Conservation (phyloP, 2,329 filamentous ascomycete genomes). For the Claviceps monticola region DNA sequence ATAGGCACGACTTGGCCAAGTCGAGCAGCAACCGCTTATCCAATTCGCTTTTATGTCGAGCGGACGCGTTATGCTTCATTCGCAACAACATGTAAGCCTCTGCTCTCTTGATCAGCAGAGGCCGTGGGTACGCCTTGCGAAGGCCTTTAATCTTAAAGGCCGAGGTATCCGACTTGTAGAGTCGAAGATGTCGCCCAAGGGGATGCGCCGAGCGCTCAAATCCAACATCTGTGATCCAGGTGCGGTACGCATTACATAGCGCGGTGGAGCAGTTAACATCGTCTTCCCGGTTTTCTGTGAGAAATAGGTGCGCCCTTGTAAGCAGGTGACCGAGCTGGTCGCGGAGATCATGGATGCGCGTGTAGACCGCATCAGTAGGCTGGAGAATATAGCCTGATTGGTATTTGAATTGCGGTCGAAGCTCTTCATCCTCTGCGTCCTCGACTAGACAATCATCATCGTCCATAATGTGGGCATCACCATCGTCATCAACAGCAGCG, state of each 20-base stretch:
- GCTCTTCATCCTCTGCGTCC: constrained; percentile 63
- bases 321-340: constrained; percentile 68
- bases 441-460: constrained; percentile 42
- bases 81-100: constrained; percentile 91
- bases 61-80: constrained; percentile 84
- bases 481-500: constrained; percentile 38
- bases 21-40: constrained; percentile 78
- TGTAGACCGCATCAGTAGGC: constrained; percentile 43
- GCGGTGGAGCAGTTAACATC: constrained; percentile 93
- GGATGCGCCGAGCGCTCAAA: constrained; percentile 92
- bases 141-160: constrained; percentile 92
- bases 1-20: constrained; percentile 78
- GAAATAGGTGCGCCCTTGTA: constrained; percentile 71
- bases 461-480: constrained; percentile 32
- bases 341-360: constrained; percentile 65
- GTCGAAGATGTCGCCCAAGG: constrained; percentile 69
- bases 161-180: constrained; percentile 75
- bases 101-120: constrained; percentile 80
- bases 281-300: constrained; percentile 76
- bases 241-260: constrained; percentile 80
- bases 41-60: constrained; percentile 76
- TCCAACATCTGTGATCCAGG: constrained; percentile 95
- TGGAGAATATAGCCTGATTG: constrained; percentile 73
- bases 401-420: constrained; percentile 78
- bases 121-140: constrained; percentile 82